phyloP scores from a whole-genome alignment of 352 stramenopile genomes.

The Pelagophyceae sp. region DNA sequence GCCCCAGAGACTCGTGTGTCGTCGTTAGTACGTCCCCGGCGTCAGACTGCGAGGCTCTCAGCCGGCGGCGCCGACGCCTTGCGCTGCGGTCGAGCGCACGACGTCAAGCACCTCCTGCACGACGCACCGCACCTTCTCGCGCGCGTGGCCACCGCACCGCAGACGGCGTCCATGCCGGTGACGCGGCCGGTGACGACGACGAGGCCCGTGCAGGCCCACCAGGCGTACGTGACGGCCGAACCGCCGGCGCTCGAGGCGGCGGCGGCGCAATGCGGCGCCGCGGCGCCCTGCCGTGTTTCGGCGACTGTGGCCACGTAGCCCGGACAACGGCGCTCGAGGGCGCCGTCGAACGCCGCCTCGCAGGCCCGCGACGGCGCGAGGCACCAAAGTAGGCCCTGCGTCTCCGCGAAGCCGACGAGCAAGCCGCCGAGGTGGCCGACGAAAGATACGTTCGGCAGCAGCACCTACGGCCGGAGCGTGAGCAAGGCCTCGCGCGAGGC shows the following conservation, averaged over 20 bases:
- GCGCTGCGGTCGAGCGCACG: no score
- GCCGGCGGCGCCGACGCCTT: no score
- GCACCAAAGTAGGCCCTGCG: background rate
- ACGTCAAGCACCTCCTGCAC: no score
- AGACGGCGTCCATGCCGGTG: background rate
- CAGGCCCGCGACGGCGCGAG: background rate
- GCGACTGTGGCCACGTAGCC: background rate
- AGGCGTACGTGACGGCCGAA: background rate
- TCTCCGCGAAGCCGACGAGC: slow-evolving; percentile 23
- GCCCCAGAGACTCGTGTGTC: background rate
- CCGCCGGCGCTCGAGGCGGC: background rate
- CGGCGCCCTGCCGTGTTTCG: no score
- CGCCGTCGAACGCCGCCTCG: background rate
- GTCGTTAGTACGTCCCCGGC: no score
- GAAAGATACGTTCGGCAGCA: slow-evolving; percentile 58
- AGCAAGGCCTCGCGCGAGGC: no score
- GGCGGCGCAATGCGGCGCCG: no score
- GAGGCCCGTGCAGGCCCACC: background rate
- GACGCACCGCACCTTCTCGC: no score
- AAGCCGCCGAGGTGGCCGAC: slow-evolving; percentile 35
- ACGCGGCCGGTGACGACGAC: background rate
- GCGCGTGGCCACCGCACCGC: no score
- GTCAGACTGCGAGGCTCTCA: no score
- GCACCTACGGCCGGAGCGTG: no score
- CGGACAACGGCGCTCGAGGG: background rate